Base-by-base conservation (phyloP, 805 yeast genomes). In the Metschnikowia arizonensis region DNA sequence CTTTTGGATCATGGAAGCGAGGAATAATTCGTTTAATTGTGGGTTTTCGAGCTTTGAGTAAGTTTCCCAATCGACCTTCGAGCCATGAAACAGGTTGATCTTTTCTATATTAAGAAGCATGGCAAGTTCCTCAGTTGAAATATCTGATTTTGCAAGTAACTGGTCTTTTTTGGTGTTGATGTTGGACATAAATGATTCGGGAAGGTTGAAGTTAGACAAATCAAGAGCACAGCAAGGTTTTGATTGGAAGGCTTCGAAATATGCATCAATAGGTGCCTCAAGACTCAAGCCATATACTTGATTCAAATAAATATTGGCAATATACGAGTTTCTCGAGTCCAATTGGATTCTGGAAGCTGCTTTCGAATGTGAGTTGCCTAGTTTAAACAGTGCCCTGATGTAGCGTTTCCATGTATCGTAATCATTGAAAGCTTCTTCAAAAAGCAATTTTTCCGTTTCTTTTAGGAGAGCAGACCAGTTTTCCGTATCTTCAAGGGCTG, bases 161-260 rank as follows among this genome's bases (percentile, higher is more conserved):
- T 17, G 18, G 2, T 24, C 14, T 19, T 36, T 26, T 12, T 23
- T 29, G 14, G 10, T 25, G n/a, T 30, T n/a, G 5, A 52, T 14
- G 11, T 28, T 45, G 10, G 33, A 35, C n/a, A 32, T 25, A 19
- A 52, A 52, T 6, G 39, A 15, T 3, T 35, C 35, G n/a, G 48
- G 25, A 14, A 52, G 24, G 3, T 35, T 38, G 17, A 46, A 45
- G 14, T 39, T 45, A 8, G 36, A 26, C 19, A 88, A 59, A 58
- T 87, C 96, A 23, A 70, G 66, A 46, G 73, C 76, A 43, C 89
- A 84, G 54, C 90, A 83, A 23, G 78, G 69, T 57, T 86, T 88
- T 40, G 72, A 54, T 18, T 78, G 79, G 57, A 71, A 77, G 5
- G 52, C 57, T 0, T 59, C 49, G 50, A 82, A 68, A 56, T 83